Conservation (phyloP, 2,329 filamentous ascomycete genomes). For the Stromatinia cepivora region DNA sequence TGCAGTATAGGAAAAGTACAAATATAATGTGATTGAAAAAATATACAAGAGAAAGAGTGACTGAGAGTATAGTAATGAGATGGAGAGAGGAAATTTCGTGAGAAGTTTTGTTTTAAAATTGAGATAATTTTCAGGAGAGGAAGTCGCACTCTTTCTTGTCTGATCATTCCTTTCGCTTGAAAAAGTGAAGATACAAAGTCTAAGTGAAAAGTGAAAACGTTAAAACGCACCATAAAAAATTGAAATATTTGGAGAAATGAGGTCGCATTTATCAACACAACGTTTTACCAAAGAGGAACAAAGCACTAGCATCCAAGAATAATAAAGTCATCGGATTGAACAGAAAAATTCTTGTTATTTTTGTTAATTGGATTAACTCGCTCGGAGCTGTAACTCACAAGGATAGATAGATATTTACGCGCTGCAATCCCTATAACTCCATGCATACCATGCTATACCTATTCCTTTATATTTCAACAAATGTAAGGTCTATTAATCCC, state of each 20-base stretch:
- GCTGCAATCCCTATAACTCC: constrained; percentile 1
- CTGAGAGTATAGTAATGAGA: neutral
- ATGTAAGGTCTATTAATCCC: constrained; percentile 13
- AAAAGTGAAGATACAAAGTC: constrained; percentile 1
- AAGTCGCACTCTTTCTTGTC: neutral
- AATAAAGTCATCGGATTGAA: neutral
- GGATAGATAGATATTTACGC: constrained; percentile 2
- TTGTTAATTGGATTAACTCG: neutral
- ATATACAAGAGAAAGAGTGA: neutral
- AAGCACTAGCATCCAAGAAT: neutral
- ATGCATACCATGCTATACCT: constrained; percentile 8
- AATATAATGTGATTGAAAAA: neutral
- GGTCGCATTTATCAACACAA: neutral
- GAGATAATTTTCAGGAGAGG: neutral
- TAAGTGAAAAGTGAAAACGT: neutral
- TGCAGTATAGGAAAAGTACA: neutral
- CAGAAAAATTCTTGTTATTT: neutral
- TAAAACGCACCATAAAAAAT: too few relatives aligned
- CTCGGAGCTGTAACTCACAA: constrained; percentile 9
- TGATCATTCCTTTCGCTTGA: neutral
- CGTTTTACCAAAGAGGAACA: neutral
- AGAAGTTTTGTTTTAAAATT: neutral
- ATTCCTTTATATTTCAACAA: constrained; percentile 16
- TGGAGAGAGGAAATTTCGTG: neutral
- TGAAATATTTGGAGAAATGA: neutral